Evolutionary conservation across 2,329 filamentous ascomycete genomes (phyloP), one percentile per base, ranked within the genome.

Genomic region (Exophiala oligosperma): DNA sequence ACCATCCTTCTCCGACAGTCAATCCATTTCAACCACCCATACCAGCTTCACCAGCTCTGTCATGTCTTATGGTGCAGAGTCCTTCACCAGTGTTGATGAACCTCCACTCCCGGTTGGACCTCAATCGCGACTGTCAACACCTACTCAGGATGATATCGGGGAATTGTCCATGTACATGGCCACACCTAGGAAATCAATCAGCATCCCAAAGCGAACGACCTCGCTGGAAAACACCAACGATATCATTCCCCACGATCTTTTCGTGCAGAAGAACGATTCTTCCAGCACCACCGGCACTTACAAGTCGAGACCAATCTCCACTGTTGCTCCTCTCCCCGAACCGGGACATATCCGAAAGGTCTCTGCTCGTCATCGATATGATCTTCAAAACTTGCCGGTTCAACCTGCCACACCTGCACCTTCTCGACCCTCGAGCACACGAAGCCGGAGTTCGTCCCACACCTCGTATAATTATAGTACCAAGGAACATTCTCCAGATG

Each of bases 301-400:
- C 24, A 49, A 47, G 7, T 47, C 57, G 5, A 56, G 61, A 43
- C 58, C 58, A 3, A 55, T 63, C n/a, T 63, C 61, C 3, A 61
- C 53, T 21, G 49, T 63, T 40, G 61, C 61, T 17, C 61, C 61
- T 43, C 48, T 63, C n/a, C 61, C 61, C 9, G 57, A 59, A 37
- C 58, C 61, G 8, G 61, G 61, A 1, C 58, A 63, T 29, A 56
- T 63, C 37, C 53, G 61, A 9, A 63, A 63, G 41, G 57, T 48
- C 4, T 63, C 61, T 21, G 57, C 55, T 41, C 61, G 61, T 26
- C 52, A 63, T 44, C 57, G 58, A 38, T 61, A 52, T 35, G 61
- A 63, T 14, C 11, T 41, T 11, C 52, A 46, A 49, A 29, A 28
- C 9, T 28, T 55, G 7, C 26, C 43, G 7, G 26, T 24, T 9